A percentile compares a stretch with the other conserved stretches of the same genome.
phyloP scores from a whole-genome alignment of 2,329 filamentous ascomycete species.

The Sporothrix euskadiensis region DNA sequence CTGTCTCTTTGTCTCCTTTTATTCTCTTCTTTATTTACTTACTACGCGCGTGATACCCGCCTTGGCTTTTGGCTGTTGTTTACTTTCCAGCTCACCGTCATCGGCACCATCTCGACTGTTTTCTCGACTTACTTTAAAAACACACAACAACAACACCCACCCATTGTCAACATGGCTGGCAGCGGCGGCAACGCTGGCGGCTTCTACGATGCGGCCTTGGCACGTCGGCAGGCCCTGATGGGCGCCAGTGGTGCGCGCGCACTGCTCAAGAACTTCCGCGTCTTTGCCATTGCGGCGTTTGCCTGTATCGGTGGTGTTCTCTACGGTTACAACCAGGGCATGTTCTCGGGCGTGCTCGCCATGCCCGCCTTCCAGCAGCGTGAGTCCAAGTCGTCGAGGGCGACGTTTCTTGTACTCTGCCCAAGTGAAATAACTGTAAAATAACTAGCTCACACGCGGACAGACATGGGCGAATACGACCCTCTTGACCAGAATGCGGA shows the following conservation, averaged over 20 bases:
- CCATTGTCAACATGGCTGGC: constrained; percentile 26
- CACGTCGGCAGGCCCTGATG: constrained; percentile 55
- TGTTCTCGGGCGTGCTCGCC: constrained; percentile 68
- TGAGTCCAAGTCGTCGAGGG: constrained; percentile 38
- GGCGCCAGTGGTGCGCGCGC: constrained; percentile 53
- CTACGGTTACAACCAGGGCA: constrained; percentile 75
- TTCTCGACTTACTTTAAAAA: neutral
- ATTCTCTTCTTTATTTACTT: neutral
- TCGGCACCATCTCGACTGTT: neutral
- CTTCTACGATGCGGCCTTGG: constrained; percentile 53
- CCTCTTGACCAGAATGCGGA: constrained; percentile 47
- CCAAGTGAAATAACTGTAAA: neutral
- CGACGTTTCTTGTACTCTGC: too few relatives aligned
- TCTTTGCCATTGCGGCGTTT: constrained; percentile 62
- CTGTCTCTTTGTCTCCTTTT: neutral
- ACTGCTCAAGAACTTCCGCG: constrained; percentile 58
- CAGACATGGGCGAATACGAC: constrained; percentile 59
- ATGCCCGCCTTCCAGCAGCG: constrained; percentile 57
- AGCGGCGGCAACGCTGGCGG: constrained; percentile 10
- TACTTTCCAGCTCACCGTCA: neutral
- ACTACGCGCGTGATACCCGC: neutral
- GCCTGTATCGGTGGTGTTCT: constrained; percentile 63
- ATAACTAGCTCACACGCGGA: neutral
- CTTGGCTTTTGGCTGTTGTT: neutral
- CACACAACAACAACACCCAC: neutral